Base-by-base conservation (phyloP, 768 basidiomycete genomes). In the Mycena haematopus region DNA sequence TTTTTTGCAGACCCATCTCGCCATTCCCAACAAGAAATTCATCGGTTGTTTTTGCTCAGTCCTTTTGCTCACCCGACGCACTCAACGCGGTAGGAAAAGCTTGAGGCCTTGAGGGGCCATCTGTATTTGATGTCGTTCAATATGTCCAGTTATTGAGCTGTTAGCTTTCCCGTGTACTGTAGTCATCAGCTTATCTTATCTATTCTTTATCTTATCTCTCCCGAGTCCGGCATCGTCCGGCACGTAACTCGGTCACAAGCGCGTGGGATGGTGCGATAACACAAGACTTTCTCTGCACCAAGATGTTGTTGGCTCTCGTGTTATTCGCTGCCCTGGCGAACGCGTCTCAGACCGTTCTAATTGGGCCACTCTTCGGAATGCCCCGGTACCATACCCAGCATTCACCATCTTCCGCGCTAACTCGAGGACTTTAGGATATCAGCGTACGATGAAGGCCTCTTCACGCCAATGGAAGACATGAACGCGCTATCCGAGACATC, bases 401-500 rank as follows among this genome's bases (percentile, higher is more conserved):
- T 13, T n/a, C 40, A 14, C 15, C 2, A 31, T 11, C 14, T 6
- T 7, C 4, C 13, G 4, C 29, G 7, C 25, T 46, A 11, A 54
- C 29, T 14, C 29, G n/a, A 10, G 0, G 15, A 7, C 8, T 22
- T 22, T 25, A 65, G 63, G 22, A 27, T 44, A n/a, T 44, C 63
- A 14, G 58, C 54, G 15, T 67, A 67, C 62, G 66, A 67, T 47
- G 66, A 63, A 33, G 62, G 66, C 14, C 56, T 67, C 0, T 67
- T 67, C 35, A 63, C 66, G 15, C 66, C 66, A 11, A 49, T 67
- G 58, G 66, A 64, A 19, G 62, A 63, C 47, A 50, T 65, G 61
- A 62, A 63, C 36, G 27, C 46, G 40, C 69, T 75, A 19, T 74
- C 76, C 6, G 68, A 67, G 24, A 63, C 71, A 3, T 61, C 64